A percentile compares a stretch with the other conserved stretches of the same genome.
Evolutionary conservation across 192 early-diverging fungal species (phyloP).

Genomic region (Irineochytrium annulatum): DNA sequence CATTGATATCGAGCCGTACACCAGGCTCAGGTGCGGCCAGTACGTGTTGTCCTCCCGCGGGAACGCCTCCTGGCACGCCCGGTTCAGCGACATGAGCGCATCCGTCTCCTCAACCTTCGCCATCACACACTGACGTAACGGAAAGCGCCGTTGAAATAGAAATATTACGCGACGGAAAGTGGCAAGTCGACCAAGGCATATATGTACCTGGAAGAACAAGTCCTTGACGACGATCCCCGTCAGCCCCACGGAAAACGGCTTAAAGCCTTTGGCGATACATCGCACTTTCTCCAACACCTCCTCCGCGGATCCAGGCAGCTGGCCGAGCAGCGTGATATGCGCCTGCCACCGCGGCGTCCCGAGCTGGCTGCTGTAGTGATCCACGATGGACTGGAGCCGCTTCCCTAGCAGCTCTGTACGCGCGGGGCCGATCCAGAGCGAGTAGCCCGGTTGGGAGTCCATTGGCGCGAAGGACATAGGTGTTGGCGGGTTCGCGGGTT

Average conservation of each 20-base stretch:
- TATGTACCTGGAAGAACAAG: constrained; percentile 24
- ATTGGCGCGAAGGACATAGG: too few relatives aligned
- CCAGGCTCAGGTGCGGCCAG: constrained; percentile 35
- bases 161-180: too few relatives aligned
- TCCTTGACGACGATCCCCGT: constrained; percentile 22
- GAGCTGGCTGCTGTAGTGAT: constrained; percentile 14
- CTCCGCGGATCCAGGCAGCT: constrained; percentile 10
- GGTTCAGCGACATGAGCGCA: constrained; percentile 16
- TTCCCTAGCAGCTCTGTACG: neutral
- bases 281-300: neutral
- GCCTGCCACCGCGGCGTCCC: constrained; percentile 26
- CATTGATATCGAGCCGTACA: constrained; percentile 27
- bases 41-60: constrained; percentile 6
- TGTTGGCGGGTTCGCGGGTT: too few relatives aligned
- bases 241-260: constrained; percentile 14
- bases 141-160: neutral
- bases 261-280: constrained; percentile 4
- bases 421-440: constrained; percentile 26
- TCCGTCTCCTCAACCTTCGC: constrained; percentile 18
- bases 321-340: constrained; percentile 35
- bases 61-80: neutral
- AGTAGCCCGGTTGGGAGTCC: constrained; percentile 14
- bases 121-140: constrained; percentile 23
- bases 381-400: constrained; percentile 2
- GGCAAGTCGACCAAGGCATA: too few relatives aligned